A percentile compares a stretch with the other conserved stretches of the same genome.
Evolutionary conservation across 176 grass and related monocot species (phyloP).

Genomic region (Musa itinerans): DNA sequence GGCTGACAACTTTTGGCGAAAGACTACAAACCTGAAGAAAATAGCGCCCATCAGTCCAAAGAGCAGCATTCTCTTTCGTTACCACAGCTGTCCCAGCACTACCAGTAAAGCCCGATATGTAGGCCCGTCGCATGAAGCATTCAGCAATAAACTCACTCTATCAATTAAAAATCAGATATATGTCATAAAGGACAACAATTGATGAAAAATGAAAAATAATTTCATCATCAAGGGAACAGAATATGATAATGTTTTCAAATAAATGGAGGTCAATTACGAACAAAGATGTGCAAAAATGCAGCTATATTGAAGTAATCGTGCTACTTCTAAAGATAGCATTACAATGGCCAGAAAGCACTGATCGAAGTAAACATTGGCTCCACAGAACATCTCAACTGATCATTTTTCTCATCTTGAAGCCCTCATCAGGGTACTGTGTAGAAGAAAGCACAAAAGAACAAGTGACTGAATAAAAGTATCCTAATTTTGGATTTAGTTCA

Average conservation of each 20-base stretch:
- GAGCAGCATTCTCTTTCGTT: conserved; percentile 75
- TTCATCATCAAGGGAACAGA: not conserved
- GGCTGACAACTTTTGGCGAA: not conserved
- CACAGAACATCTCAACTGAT: not conserved
- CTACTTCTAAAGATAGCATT: not conserved
- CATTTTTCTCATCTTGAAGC: not conserved
- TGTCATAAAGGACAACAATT: not conserved
- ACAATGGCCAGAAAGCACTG: not conserved
- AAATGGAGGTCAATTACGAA: not conserved
- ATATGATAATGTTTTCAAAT: not conserved
- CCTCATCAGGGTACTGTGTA: not conserved
- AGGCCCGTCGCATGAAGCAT: conserved; percentile 78
- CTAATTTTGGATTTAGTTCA: too few species aligned
- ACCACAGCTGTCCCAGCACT: conserved; percentile 95
- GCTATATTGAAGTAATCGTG: not conserved
- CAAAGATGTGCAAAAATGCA: not conserved
- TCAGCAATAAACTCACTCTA: conserved; percentile 93
- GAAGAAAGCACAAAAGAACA: too few species aligned
- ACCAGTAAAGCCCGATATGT: conserved; percentile 78
- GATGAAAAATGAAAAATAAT: not conserved
- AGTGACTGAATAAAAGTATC: too few species aligned
- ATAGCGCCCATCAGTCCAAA: conserved; percentile 98
- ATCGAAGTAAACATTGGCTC: not conserved
- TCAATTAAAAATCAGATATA: not conserved
- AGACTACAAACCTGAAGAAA: conserved; percentile 67